Percentiles rank a stretch among this genome's conserved stretches.
Conservation (phyloP, 495 filamentous ascomycete genomes). For the Ascodesmis nigricans region DNA sequence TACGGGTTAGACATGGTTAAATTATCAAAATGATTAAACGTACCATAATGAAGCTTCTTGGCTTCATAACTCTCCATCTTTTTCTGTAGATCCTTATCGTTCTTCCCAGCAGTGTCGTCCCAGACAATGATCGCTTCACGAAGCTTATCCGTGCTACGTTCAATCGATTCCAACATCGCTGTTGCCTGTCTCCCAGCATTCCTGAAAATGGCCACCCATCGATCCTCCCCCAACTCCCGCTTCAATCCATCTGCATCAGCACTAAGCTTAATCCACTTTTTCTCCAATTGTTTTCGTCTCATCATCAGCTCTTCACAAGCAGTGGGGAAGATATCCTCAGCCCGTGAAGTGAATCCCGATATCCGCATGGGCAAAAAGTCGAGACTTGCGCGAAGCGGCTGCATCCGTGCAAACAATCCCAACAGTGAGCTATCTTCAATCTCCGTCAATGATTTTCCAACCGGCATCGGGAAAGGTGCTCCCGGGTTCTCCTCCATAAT, state of each 20-base stretch:
- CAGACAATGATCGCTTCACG: conserved; percentile 35
- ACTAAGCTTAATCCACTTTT: conserved; percentile 60
- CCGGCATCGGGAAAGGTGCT: conserved; percentile 25
- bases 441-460: conserved; percentile 25
- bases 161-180: conserved; percentile 84
- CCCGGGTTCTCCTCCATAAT: conserved; percentile 76
- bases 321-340: conserved; percentile 55
- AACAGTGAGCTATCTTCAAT: conserved; percentile 44
- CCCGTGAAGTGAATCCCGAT: conserved; percentile 58
- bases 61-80: conserved; percentile 84
- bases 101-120: conserved; percentile 18
- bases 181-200: conserved; percentile 80
- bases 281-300: conserved; percentile 45
- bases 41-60: conserved; percentile 74
- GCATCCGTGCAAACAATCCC: conserved; percentile 80
- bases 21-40: conserved; percentile 8
- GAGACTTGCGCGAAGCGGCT: conserved; percentile 73
- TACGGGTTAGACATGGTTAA: background rate
- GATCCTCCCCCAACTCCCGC: conserved; percentile 77
- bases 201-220: conserved; percentile 86
- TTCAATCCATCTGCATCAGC: conserved; percentile 66
- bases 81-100: conserved; percentile 53
- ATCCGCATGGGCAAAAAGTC: conserved; percentile 96
- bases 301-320: conserved; percentile 74
- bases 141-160: conserved; percentile 60